Evolutionary conservation across 2,329 filamentous ascomycete genomes (phyloP), one percentile per base, ranked within the genome.

Genomic region (Aspergillus ochraceus): DNA sequence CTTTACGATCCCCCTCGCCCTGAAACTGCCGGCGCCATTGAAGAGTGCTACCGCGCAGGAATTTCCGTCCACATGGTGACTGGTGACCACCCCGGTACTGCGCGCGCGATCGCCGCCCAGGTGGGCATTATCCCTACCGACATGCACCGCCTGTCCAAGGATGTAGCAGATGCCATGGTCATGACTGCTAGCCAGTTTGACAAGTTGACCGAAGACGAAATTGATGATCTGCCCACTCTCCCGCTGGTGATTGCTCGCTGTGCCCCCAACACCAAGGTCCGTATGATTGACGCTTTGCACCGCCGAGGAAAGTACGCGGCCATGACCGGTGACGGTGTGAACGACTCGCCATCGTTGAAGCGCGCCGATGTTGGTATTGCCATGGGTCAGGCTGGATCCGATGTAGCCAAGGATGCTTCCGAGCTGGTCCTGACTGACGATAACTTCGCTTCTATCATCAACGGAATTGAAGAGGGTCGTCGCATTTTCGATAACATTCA

Each of bases 401-500:
- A 96, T 68, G 91, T 96, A 5, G 91, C 92, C 63, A 96, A 95
- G 56, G 76, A 78, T 65, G 74, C 84, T 72, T 81, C 91, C 66
- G 74, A 90, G 65, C 86, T 90, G 58, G 85, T 90, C 12, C 76
- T 91, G 19, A 87, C 89, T 0, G 90, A 94, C 70, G 91, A 95
- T 78, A 93, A 94, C 78, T 96, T 96, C 76, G 90, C 92, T 66
- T 91, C 88, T 0, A 95, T 96, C 62, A 88, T 95, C 20, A 86
- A 91, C 47, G 91, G 91, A 6, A 91, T 95, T 66, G 89, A 91
- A 67, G 90, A 95, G 76, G 91, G 91, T 30, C 87, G 91, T 3
- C 86, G 91, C 65, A 94, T 94, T 80, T 94, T 93, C 69, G 90
- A 94, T 77, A 95, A 95, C 68, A 92, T 95, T 64, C 90, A 95